Evolutionary conservation across 768 basidiomycete genomes (phyloP), one percentile per base, ranked within the genome.

Genomic region (Dentipellis fragilis): DNA sequence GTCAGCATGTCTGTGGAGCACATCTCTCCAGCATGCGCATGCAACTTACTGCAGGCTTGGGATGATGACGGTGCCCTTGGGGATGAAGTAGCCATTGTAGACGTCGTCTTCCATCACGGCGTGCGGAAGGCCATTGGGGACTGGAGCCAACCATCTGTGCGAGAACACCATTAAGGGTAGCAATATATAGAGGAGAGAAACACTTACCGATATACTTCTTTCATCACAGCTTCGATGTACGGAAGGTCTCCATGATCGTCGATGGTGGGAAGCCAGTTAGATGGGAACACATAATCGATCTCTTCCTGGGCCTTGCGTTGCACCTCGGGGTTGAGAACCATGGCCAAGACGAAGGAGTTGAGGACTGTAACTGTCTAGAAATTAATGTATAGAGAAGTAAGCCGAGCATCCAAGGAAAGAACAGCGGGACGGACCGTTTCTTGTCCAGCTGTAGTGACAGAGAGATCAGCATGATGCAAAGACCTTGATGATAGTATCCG

Each of bases 241-340:
- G 84, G 83, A 54, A 89, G 65, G 1, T 66, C 69, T 3, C 66
- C 56, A 3, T 83, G 72, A 64, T 87, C 87, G 39, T 68, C 72
- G 58, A 84, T 78, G 0, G 69, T 73, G 0, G 88, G 88, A 23
- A 88, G 71, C 8, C 86, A 56, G 46, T 76, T 75, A 29, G 64
- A 56, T 10, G 81, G 82, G 35, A 83, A 70, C 14, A 85, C 79
- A 1, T 61, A 53, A 62, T 89, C 87, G 16, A 89, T 75, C 59
- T 89, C 87, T 16, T 72, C 69, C 62, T 87, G 84, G 0, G 82
- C 86, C 48, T 29, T 49, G 10, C 22, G 21, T n/a, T 49, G 48
- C 8, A 23, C 48, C 55, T 77, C 79, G 34, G 60, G 51, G 8
- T 51, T n/a, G 42, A n/a, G 42, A 8, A 45, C 42, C 42, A 45